A percentile compares a stretch with the other conserved stretches of the same genome.
Conservation (phyloP, 208 protist species). For the Herpetomonas samuelpessoai region DNA sequence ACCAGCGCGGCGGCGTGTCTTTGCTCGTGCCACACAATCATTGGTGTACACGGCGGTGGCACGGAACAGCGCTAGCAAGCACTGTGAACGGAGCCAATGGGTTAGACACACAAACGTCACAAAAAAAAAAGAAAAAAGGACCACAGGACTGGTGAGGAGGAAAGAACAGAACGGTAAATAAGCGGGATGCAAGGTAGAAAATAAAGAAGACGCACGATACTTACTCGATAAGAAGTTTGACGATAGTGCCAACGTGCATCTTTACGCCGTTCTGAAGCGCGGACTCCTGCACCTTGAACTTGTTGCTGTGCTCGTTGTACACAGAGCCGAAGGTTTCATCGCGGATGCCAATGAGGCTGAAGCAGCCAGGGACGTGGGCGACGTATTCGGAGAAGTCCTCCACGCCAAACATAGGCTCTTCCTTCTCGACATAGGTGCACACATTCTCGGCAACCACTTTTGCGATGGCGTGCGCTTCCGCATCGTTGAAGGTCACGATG, state of each 20-base stretch:
- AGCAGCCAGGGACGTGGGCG: conserved; percentile 62
- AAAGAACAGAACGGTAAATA: too few species aligned
- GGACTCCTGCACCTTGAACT: conserved; percentile 54
- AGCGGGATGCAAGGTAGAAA: too few species aligned
- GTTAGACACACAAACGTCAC: too few species aligned
- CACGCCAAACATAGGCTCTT: conserved; percentile 48
- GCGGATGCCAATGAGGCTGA: conserved; percentile 66
- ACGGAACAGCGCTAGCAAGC: too few species aligned
- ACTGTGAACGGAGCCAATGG: too few species aligned
- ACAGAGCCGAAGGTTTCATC: conserved; percentile 19
- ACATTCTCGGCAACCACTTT: conserved; percentile 37
- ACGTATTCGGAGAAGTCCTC: conserved; percentile 78
- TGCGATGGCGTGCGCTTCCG: conserved; percentile 53
- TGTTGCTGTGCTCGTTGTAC: conserved; percentile 74
- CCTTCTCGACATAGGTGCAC: conserved; percentile 49
- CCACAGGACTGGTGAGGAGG: too few species aligned
- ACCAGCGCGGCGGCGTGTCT: too few species aligned
- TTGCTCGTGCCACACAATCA: too few species aligned
- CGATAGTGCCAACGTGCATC: conserved; percentile 61
- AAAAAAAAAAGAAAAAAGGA: too few species aligned
- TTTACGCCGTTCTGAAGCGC: conserved; percentile 67
- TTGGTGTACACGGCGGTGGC: too few species aligned
- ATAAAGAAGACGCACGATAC: too few species aligned
- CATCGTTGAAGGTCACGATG: conserved; percentile 83
- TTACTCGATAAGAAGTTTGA: conserved; percentile 60